Evolutionary conservation across 805 yeast genomes (phyloP), one percentile per base, ranked within the genome.

Genomic region (Monosporozyma yasuniensis): DNA sequence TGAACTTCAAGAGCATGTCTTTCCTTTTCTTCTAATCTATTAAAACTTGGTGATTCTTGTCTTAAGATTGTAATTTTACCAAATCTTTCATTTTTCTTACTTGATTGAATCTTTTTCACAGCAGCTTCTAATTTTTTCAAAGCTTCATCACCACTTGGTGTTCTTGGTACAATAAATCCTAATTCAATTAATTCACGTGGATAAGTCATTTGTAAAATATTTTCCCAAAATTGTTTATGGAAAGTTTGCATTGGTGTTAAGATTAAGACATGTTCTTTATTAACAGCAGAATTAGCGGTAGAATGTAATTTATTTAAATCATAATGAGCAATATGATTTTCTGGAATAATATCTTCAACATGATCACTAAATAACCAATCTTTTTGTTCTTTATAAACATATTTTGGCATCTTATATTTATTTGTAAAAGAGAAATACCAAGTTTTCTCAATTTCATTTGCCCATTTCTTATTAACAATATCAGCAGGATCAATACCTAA

Each of bases 231-330:
- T 56, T 79, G 84, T 30, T 81, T 80, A 64, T 86, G 81, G 64
- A 93, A 93, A 56, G 81, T 78, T 42, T 95, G 84, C 79, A 93
- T 81, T 35, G 99, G 99, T 1, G 97, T 82, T 63, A 93, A 75
- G 50, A 93, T 80, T 63, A 93, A 74, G 19, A 93, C 87, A 54
- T 85, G 83, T 64, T 93, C 97, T 59, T 78, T 79, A 66, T 87
- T 84, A 51, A 75, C 76, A 47, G 80, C 80, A 19, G 96, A 85
- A 66, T 79, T 76, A 27, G 85, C 74, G 3, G 90, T 78, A 3
- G 91, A 77, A 23, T 80, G 80, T 56, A 91, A 71, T 56, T 77
- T 76, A 71, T 93, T 91, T 72, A 93, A 75, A 67, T 91, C 88
- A 63, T 84, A 87, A 61, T 86, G 95, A 37, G 85, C 76, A 54